Evolutionary conservation across 176 grass and related monocot species (phyloP).

Genomic region (Carex myosuroides): DNA sequence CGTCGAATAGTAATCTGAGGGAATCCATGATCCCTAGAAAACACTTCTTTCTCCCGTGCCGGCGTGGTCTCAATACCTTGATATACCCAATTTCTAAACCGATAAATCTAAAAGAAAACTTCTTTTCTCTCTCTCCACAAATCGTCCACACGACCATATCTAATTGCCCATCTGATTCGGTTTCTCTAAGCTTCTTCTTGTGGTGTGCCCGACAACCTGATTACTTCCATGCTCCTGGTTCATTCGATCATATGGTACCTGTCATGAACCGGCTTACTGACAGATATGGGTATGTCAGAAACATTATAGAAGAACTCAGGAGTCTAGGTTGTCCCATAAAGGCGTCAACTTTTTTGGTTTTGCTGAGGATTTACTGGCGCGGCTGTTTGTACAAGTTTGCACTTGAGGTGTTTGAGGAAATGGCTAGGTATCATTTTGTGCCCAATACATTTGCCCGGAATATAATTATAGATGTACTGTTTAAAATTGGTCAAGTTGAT

Average conservation of each 20-base stretch:
- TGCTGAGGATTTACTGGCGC: slow-evolving; percentile 72
- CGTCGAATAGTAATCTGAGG: background rate
- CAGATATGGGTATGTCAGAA: slow-evolving; percentile 33
- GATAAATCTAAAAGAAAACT: background rate
- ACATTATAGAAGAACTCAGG: slow-evolving; percentile 41
- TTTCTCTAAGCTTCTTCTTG: slow-evolving; percentile 69
- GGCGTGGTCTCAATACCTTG: slow-evolving; percentile 8
- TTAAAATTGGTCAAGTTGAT: slow-evolving; percentile 39
- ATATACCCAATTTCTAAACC: slow-evolving; percentile 19
- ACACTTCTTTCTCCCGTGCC: slow-evolving; percentile 4
- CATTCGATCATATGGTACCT: slow-evolving; percentile 64
- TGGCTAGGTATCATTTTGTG: slow-evolving; percentile 42
- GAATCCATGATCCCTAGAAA: slow-evolving; percentile 24
- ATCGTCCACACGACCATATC: slow-evolving; percentile 41
- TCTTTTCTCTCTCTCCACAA: slow-evolving; percentile 33
- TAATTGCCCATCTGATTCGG: slow-evolving; percentile 55
- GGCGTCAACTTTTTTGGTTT: slow-evolving; percentile 63
- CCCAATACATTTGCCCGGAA: slow-evolving; percentile 68
- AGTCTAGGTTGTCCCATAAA: slow-evolving; percentile 48
- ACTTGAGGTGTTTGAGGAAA: slow-evolving; percentile 70
- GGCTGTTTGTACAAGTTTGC: slow-evolving; percentile 46
- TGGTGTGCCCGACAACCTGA: slow-evolving; percentile 67
- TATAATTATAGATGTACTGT: slow-evolving; percentile 60
- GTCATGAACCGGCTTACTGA: slow-evolving; percentile 50
- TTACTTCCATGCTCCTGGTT: slow-evolving; percentile 62